phyloP scores from a whole-genome alignment of 495 filamentous ascomycete genomes.

The Aspergillus coremiiformis region DNA sequence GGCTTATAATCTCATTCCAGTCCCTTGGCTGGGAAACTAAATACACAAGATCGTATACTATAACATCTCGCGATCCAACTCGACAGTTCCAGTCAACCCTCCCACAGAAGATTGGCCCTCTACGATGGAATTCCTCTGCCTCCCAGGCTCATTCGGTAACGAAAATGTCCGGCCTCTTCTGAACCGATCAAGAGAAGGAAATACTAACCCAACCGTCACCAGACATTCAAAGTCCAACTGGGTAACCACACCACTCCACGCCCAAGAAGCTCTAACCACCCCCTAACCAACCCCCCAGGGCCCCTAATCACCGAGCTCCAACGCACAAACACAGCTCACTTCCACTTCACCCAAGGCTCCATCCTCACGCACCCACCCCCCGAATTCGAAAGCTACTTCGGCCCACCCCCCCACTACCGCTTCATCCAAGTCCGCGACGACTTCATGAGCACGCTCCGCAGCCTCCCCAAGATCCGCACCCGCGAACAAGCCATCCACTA shows the following conservation, averaged over 20 bases:
- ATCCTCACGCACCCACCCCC: slow-evolving; percentile 6
- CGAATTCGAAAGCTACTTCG: slow-evolving; percentile 21
- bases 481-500: slow-evolving; percentile 8
- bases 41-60: neutral
- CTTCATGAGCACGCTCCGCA: slow-evolving; percentile 1
- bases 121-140: slow-evolving; percentile 28
- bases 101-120: no score
- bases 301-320: slow-evolving; percentile 16
- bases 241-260: slow-evolving; percentile 21
- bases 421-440: slow-evolving; percentile 10
- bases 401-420: slow-evolving; percentile 24
- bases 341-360: slow-evolving; percentile 24
- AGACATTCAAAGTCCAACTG: slow-evolving; percentile 22
- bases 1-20: neutral
- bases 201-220: neutral
- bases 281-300: neutral
- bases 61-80: no score
- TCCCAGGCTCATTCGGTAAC: slow-evolving; percentile 23
- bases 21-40: neutral
- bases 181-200: neutral
- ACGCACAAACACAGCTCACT: slow-evolving; percentile 9
- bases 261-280: no score
- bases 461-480: slow-evolving; percentile 20
- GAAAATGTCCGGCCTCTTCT: slow-evolving; percentile 11
- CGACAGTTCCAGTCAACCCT: no score